These are phyloP conservation scores for Chloranthus sessilifolius DNA, from an alignment of 164 flowering plant genomes.

Conservation along the genomic window DNA sequence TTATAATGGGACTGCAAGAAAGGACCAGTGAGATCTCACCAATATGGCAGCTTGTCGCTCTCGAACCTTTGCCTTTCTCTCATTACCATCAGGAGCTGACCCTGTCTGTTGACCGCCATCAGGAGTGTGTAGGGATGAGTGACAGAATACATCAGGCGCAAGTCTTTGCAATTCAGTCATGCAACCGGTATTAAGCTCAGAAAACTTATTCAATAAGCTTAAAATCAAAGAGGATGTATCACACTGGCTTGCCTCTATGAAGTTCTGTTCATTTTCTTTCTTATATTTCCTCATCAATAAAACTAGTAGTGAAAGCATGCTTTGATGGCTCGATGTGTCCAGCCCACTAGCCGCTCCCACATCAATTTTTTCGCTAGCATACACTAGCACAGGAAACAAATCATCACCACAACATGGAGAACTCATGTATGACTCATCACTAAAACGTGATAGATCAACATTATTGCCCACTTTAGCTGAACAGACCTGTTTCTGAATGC, in stretches of 20 bases:
- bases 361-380: slow-evolving; percentile 55
- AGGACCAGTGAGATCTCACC: too few relatives aligned
- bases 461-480: neutral
- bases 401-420: slow-evolving; percentile 21
- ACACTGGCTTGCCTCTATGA: slow-evolving; percentile 49
- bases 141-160: slow-evolving; percentile 66
- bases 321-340: slow-evolving; percentile 35
- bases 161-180: slow-evolving; percentile 44
- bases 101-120: slow-evolving; percentile 16
- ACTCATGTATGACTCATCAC: slow-evolving; percentile 10
- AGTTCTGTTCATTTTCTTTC: slow-evolving; percentile 30
- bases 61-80: slow-evolving; percentile 73
- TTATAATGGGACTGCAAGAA: too few relatives aligned
- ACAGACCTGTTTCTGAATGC: slow-evolving; percentile 25
- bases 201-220: slow-evolving; percentile 58
- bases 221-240: slow-evolving; percentile 52
- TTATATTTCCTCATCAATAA: slow-evolving; percentile 56
- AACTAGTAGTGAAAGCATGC: slow-evolving; percentile 78
- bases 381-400: slow-evolving; percentile 45
- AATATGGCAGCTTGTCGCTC: slow-evolving; percentile 89
- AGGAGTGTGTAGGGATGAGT: slow-evolving; percentile 23
- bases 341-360: slow-evolving; percentile 21
- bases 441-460: slow-evolving; percentile 5
- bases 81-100: slow-evolving; percentile 49
- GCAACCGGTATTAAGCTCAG: slow-evolving; percentile 62